phyloP scores from a whole-genome alignment of 768 basidiomycete species.

The Termitomyces eurrhizus region DNA sequence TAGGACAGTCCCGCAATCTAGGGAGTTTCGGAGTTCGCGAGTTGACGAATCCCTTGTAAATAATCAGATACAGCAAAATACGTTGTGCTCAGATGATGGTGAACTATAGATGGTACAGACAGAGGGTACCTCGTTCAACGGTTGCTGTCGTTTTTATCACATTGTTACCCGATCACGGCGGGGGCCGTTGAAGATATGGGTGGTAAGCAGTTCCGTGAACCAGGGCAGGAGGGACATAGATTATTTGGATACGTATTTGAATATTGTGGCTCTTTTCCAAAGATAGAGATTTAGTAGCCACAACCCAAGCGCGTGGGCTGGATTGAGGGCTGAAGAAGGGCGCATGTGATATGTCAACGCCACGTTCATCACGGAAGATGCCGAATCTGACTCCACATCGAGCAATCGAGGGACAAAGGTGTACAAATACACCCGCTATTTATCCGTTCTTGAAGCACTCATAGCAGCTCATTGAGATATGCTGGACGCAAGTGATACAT shows the following conservation, averaged over 20 bases:
- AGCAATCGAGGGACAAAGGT: slow-evolving; percentile 13
- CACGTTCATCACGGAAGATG: slow-evolving; percentile 11
- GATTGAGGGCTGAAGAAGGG: background rate
- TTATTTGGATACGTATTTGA: too few relatives aligned
- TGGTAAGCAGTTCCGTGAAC: background rate
- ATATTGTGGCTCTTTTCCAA: background rate
- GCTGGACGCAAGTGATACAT: slow-evolving; percentile 14
- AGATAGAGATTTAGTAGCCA: background rate
- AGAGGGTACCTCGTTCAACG: too few relatives aligned
- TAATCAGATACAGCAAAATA: too few relatives aligned
- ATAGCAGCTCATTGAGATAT: slow-evolving; percentile 13
- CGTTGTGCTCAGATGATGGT: background rate
- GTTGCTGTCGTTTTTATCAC: background rate
- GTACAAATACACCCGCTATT: slow-evolving; percentile 16
- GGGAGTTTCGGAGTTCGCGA: too few relatives aligned
- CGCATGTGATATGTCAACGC: background rate
- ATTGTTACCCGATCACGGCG: background rate
- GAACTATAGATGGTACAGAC: too few relatives aligned
- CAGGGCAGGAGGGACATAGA: background rate
- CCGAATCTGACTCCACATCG: slow-evolving; percentile 10
- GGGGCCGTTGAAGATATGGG: background rate
- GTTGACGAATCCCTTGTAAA: too few relatives aligned
- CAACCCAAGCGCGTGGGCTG: background rate
- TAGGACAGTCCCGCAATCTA: too few relatives aligned
- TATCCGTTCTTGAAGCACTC: slow-evolving; percentile 17